Evolutionary conservation across 2,329 filamentous ascomycete species (phyloP), one percentile per base, ranked within the genome.

Genomic region (Sordariomycetes sp.): DNA sequence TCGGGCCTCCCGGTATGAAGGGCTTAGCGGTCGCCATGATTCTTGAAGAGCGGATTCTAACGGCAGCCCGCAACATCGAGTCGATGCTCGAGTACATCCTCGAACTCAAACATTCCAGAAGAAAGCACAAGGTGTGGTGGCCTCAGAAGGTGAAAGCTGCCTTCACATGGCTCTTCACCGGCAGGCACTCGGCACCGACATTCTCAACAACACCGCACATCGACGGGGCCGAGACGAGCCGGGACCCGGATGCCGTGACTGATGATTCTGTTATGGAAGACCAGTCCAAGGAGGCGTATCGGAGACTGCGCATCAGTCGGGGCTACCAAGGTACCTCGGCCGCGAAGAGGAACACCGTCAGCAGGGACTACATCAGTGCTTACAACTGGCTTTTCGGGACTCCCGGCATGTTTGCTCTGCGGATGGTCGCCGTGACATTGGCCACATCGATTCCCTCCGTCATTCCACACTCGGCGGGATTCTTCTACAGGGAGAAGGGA

Each of bases 401-500:
- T 1, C 56, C 58, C 2, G 66, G 66, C 1, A 52, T 68, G 43
- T 70, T 61, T 35, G 65, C 63, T 0, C 35, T 70, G 8, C 61
- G 67, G 3, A 59, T 70, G 51, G 63, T 70, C 0, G 40, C 61
- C 6, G 61, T 67, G 1, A 69, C 67, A 0, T 48, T 71, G 9
- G 65, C 59, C 0, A 47, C 58, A 1, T 46, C 50, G 0, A 59
- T 72, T 5, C 61, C 66, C 0, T 56, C 60, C 0, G 53, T 54
- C 0, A 50, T 72, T 4, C 60, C 63, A 0, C 44, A 48, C 18
- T 57, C 55, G 2, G 59, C 67, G 0, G 66, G 63, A 2, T 72
- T 72, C 43, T 70, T 60, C 40, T 71, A 68, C 32, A 57, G 66
- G 3, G 59, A 71, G 36, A 70, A 68, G 42, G 66, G 68, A 0